Base-by-base conservation (phyloP, 768 basidiomycete genomes). In the Mycena vitilis region DNA sequence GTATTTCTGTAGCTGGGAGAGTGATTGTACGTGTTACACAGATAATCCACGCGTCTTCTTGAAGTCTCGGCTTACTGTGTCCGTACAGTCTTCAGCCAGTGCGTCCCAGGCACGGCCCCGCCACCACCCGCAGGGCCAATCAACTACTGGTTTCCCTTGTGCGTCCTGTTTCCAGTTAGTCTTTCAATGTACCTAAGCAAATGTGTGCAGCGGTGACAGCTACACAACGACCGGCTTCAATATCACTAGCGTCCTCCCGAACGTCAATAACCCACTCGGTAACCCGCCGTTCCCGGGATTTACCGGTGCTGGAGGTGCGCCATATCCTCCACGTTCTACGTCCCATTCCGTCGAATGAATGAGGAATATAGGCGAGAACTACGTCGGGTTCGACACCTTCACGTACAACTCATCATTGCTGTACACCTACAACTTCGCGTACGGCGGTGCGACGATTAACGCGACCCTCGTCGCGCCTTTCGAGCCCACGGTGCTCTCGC, bases 391-490 rank as follows among this genome's bases (percentile, higher is more conserved):
- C 67, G 79, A 83, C 60, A 87, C 87, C 0, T 79, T 81, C 2
- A 77, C 81, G 23, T 84, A 84, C 80, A 90, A 90, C 80, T 81
- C 78, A 47, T 86, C 88, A 15, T 72, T 84, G 20, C 56, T 89
- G 44, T 80, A 87, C 74, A 89, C 88, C 0, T 91, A 89, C 76
- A 87, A 91, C 79, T 87, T 87, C 68, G 91, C 91, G 0, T 88
- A 85, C 60, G 88, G 90, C 25, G 91, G 85, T 6, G 91, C 89
- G 34, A 90, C 89, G 30, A 90, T 91, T 66, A 84, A 91, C 70
- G 80, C 85, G 5, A 81, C 73, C 48, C 83, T 91, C 47, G 89
- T 91, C 37, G 70, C 81, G 7, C 88, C 89, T 5, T 88, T 83
- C 71, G 69, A 74, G 51, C 81, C 88, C 0, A 85, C 83, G 1